These are phyloP conservation scores for Linnemannia elongata DNA, from an alignment of 192 early-diverging fungal genomes.

Conservation along the genomic window DNA sequence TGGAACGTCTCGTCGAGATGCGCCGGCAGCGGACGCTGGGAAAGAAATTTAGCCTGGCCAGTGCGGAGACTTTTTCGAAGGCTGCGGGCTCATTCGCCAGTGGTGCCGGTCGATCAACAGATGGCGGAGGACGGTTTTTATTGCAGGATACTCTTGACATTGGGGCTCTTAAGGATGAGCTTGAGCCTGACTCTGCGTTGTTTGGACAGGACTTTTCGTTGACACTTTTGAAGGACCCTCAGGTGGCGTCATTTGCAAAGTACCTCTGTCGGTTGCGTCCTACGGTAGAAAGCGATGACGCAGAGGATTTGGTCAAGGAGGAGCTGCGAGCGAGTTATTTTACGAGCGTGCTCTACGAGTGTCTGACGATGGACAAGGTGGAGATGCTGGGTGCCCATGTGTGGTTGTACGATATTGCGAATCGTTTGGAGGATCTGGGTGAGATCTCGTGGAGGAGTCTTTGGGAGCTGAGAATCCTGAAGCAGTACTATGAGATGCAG, in stretches of 20 bases:
- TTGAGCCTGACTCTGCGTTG: slow-evolving; percentile 19
- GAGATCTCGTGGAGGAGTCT: slow-evolving; percentile 31
- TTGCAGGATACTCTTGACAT: not conserved
- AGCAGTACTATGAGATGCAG: slow-evolving; percentile 38
- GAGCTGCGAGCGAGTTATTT: slow-evolving; percentile 52
- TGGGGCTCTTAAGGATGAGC: not conserved
- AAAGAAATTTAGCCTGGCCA: not conserved
- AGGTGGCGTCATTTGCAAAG: slow-evolving; percentile 57
- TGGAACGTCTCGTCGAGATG: not conserved
- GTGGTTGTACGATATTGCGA: slow-evolving; percentile 54
- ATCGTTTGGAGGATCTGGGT: slow-evolving; percentile 25
- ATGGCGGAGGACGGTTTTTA: not conserved
- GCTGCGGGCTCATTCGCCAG: not conserved
- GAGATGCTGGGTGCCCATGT: slow-evolving; percentile 63
- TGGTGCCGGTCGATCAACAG: not conserved
- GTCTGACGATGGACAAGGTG: slow-evolving; percentile 64
- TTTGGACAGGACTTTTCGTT: slow-evolving; percentile 38
- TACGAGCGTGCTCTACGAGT: slow-evolving; percentile 64
- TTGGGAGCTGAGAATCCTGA: slow-evolving; percentile 40
- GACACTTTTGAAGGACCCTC: slow-evolving; percentile 50
- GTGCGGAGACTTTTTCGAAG: not conserved
- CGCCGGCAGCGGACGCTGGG: not conserved
- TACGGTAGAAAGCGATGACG: not conserved
- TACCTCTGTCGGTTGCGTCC: slow-evolving; percentile 38
- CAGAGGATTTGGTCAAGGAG: slow-evolving; percentile 47